Evolutionary conservation across 1,284 basidiomycete species (phyloP).

Genomic region (Ustilago loliicola): DNA sequence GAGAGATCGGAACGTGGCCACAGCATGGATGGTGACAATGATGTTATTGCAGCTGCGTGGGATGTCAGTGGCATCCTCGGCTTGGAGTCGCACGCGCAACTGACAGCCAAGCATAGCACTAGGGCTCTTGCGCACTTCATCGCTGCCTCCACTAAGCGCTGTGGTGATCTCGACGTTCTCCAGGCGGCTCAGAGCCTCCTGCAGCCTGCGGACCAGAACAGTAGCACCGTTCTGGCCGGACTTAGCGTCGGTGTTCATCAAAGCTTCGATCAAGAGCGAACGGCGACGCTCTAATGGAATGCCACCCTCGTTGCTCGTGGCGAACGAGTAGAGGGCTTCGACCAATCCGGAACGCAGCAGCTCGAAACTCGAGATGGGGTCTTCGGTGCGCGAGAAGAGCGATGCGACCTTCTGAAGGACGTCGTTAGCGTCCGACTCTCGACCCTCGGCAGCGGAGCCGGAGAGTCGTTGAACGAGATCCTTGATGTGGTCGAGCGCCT

Average conservation of each 20-base stretch:
- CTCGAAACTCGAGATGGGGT: conserved; percentile 94
- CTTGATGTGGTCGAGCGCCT: conserved; percentile 60
- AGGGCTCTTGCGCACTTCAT: conserved; percentile 56
- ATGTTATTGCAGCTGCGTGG: conserved; percentile 64
- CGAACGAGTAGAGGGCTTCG: conserved; percentile 85
- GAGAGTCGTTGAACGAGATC: conserved; percentile 46
- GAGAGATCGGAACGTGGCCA: conserved; percentile 66
- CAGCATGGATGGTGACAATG: conserved; percentile 67
- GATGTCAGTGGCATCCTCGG: conserved; percentile 60
- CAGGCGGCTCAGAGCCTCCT: conserved; percentile 65
- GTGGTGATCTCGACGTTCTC: conserved; percentile 65
- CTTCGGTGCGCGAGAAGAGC: conserved; percentile 79
- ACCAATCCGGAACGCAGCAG: conserved; percentile 92
- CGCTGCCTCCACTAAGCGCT: conserved; percentile 45
- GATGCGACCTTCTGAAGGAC: conserved; percentile 80
- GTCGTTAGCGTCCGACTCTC: conserved; percentile 63
- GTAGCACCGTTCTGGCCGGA: conserved; percentile 40
- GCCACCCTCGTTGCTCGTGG: conserved; percentile 74
- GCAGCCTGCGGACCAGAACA: conserved; percentile 59
- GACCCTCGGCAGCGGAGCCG: conserved; percentile 72
- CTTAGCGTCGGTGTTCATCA: conserved; percentile 43
- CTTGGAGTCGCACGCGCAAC: conserved; percentile 63
- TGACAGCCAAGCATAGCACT: conserved; percentile 62
- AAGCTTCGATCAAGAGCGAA: conserved; percentile 44
- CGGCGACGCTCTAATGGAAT: conserved; percentile 48